These are phyloP conservation scores for Pinus albicaulis DNA, from an alignment of 75 land plant genomes.

Conservation along the genomic window DNA sequence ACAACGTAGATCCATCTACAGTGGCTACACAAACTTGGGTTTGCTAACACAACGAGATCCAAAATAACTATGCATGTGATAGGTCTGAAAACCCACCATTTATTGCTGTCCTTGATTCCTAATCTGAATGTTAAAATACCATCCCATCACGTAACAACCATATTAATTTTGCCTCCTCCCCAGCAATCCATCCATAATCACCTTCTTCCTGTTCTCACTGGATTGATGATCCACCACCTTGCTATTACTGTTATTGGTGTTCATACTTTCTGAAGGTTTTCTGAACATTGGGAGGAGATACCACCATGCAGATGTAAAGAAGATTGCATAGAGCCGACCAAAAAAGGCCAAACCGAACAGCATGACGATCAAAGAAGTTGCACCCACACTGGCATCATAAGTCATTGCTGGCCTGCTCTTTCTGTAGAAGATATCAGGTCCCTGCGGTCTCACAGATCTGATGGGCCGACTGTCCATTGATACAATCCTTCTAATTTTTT, in stretches of 20 bases:
- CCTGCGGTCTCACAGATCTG: not conserved
- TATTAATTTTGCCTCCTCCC: not conserved
- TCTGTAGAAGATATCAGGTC: not conserved
- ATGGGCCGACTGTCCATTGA: conserved; percentile 2
- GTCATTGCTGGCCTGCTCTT: no score
- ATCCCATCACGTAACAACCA: no score
- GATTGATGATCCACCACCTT: not conserved
- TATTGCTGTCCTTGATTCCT: no score
- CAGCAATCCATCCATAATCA: conserved; percentile 5
- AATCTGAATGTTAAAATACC: no score
- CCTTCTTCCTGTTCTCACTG: conserved; percentile 12
- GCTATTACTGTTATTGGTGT: not conserved
- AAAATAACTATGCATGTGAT: no score
- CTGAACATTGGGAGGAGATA: not conserved
- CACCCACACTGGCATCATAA: not conserved
- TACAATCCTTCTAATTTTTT: not conserved
- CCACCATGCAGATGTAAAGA: conserved; percentile 9
- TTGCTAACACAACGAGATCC: no score
- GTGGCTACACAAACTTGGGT: no score
- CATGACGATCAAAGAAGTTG: not conserved
- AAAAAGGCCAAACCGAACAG: not conserved
- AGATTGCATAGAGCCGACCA: conserved; percentile 5
- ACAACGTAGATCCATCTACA: no score
- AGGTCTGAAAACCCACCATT: no score
- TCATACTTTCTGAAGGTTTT: not conserved